Percentiles rank a stretch among this genome's conserved stretches.
Conservation (phyloP, 1,139 yeast genomes). For the Yamadazyma siamensis region DNA sequence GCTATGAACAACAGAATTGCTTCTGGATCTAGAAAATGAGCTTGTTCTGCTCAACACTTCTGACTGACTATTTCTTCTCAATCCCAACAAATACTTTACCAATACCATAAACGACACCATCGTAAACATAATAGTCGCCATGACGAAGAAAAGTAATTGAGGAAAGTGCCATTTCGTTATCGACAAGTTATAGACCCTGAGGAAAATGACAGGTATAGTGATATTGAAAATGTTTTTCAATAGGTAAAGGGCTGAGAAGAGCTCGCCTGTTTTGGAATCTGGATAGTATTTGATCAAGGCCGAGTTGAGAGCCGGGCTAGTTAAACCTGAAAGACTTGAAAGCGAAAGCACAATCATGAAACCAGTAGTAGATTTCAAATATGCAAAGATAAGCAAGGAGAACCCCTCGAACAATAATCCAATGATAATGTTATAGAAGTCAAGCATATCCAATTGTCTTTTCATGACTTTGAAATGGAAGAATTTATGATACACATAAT, state of each 20-base stretch:
- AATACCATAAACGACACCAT: conserved; percentile 9
- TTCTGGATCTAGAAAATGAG: conserved; percentile 12
- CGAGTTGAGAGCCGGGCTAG: conserved; percentile 32
- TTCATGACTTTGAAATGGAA: conserved; percentile 35
- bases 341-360: conserved; percentile 17
- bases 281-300: conserved; percentile 37
- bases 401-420: conserved; percentile 33
- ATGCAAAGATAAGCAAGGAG: conserved; percentile 30
- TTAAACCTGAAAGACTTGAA: conserved; percentile 40
- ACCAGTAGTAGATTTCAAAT: conserved; percentile 13
- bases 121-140: conserved; percentile 6
- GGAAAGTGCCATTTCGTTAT: conserved; percentile 17
- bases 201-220: conserved; percentile 23
- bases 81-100: conserved; percentile 15
- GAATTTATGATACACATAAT: conserved; percentile 22
- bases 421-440: conserved; percentile 32
- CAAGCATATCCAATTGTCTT: conserved; percentile 52
- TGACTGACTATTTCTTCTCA: conserved; percentile 10
- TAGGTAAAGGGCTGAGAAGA: conserved; percentile 36
- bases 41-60: conserved; percentile 17
- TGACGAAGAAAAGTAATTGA: conserved; percentile 14
- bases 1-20: conserved; percentile 3
- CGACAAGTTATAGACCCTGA: conserved; percentile 26
- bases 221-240: conserved; percentile 27
- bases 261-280: conserved; percentile 37